phyloP scores from a whole-genome alignment of 2,329 filamentous ascomycete genomes.

The Exophiala bonariae region DNA sequence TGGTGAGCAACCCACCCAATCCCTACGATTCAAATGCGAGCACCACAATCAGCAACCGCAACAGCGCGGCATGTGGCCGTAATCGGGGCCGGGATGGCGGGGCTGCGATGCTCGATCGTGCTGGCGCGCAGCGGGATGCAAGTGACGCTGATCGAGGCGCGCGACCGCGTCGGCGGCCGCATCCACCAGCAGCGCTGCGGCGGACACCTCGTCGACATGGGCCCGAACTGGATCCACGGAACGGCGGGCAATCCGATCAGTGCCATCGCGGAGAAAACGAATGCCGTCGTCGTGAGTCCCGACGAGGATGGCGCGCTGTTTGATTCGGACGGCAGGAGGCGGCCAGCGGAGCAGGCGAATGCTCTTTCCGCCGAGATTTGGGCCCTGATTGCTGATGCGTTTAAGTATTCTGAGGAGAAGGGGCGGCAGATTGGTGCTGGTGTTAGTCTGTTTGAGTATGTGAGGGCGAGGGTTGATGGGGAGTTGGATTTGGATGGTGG shows the following conservation, averaged over 20 bases:
- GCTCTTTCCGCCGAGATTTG: slow-evolving; percentile 51
- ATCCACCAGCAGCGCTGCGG: slow-evolving; percentile 51
- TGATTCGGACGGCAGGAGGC: slow-evolving; percentile 44
- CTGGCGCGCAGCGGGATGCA: slow-evolving; percentile 55
- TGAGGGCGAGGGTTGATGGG: slow-evolving; percentile 50
- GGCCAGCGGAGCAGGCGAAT: slow-evolving; percentile 36
- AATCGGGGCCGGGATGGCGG: slow-evolving; percentile 61
- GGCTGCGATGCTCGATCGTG: slow-evolving; percentile 60
- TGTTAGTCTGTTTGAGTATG: slow-evolving; percentile 59
- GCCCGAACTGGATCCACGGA: slow-evolving; percentile 67
- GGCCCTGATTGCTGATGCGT: slow-evolving; percentile 59
- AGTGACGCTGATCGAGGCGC: slow-evolving; percentile 62
- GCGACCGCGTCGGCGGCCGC: slow-evolving; percentile 59
- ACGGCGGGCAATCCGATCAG: slow-evolving; percentile 60
- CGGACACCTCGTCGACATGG: slow-evolving; percentile 59
- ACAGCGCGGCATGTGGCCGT: slow-evolving; percentile 60
- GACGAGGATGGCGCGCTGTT: slow-evolving; percentile 53
- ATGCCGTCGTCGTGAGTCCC: slow-evolving; percentile 52
- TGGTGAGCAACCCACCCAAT: no score
- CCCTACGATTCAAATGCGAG: no score
- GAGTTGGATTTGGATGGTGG: no score
- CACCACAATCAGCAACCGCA: no score
- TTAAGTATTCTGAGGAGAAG: slow-evolving; percentile 58
- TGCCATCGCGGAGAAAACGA: slow-evolving; percentile 54
- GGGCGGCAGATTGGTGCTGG: slow-evolving; percentile 50